Evolutionary conservation across 768 basidiomycete genomes (phyloP), one percentile per base, ranked within the genome.

Genomic region (Ephemerocybe angulata): DNA sequence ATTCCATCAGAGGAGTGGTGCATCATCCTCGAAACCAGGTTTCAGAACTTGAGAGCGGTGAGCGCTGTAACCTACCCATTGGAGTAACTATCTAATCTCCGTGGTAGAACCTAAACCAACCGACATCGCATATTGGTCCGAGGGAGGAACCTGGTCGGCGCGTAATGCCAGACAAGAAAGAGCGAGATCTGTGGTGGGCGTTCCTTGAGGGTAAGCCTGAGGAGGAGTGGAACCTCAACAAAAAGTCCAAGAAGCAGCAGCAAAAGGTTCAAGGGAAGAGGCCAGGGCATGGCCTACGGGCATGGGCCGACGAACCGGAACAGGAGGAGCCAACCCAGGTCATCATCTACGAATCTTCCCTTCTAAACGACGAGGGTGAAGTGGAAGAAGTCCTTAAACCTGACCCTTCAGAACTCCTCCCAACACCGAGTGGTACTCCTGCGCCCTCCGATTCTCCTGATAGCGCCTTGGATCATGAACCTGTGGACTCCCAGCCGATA

Each of bases 181-280:
- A 88, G 55, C 77, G 90, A 53, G 86, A 89, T 58, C 68, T 74
- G 17, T 93, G 90, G 90, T 92, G 90, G 90, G 77, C 79, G 15
- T 93, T 85, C 59, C 69, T 93, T 4, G 72, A 81, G 42, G 90
- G 89, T 30, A 74, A 74, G 59, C 84, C 87, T n/a, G 80, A 83
- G 63, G 74, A 77, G 29, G 82, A 80, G 38, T 91, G 89, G 89
- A 79, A 78, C 63, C 75, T 79, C 21, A 74, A 78, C 11, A 82
- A 79, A 64, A 72, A 67, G 56, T 55, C 69, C 24, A 78, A 63
- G 71, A 58, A 53, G 58, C 61, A 70, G 31, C 53, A 56, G 7
- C 62, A 66, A 27, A 63, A 51, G 38, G 21, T 19, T 10, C 56
- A 58, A 50, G 57, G 55, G 12, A 30, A 60, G 24, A 60, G 54